phyloP scores from a whole-genome alignment of 257 asterid genomes.

The Anisodus acutangulus region DNA sequence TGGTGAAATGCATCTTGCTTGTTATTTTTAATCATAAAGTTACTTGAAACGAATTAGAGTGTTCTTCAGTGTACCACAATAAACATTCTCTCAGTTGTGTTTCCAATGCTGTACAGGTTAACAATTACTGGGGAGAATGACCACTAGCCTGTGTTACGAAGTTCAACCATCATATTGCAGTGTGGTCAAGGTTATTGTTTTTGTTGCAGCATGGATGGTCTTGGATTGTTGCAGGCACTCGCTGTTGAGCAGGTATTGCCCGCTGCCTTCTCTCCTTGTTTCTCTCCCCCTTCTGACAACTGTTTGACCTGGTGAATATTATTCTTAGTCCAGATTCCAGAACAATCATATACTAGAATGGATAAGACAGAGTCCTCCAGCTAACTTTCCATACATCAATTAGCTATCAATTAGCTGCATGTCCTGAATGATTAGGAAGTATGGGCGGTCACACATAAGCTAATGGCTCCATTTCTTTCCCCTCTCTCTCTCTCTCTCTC shows the following conservation, averaged over 20 bases:
- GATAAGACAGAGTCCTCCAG: neutral
- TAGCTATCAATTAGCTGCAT: constrained; percentile 24
- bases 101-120: constrained; percentile 21
- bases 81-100: neutral
- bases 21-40: neutral
- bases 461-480: neutral
- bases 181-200: constrained; percentile 73
- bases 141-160: constrained; percentile 58
- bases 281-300: neutral
- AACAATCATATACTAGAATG: neutral
- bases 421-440: neutral
- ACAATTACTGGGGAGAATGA: constrained; percentile 50
- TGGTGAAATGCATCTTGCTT: constrained; percentile 47
- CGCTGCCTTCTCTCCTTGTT: neutral
- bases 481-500: too few species aligned
- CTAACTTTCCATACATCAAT: constrained; percentile 1
- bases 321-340: neutral
- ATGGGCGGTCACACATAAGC: neutral
- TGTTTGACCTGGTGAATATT: neutral
- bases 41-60: neutral
- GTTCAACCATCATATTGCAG: constrained; percentile 65
- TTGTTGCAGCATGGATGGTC: constrained; percentile 82
- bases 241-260: constrained; percentile 59
- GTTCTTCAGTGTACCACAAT: neutral
- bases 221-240: constrained; percentile 81